phyloP scores from a whole-genome alignment of 106 monocot species.

The Dendrobium nobile region DNA sequence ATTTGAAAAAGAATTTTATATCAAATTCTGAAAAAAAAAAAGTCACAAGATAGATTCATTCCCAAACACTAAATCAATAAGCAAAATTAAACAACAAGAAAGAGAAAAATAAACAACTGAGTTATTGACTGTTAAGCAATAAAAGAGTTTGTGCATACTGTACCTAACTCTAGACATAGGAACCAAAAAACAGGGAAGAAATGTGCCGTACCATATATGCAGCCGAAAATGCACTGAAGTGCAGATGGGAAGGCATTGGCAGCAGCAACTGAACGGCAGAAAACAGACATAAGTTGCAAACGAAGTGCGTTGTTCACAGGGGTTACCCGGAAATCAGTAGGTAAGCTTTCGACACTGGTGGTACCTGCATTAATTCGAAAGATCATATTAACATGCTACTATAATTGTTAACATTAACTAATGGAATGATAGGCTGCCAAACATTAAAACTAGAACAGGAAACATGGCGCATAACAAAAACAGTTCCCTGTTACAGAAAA shows the following conservation, averaged over 20 bases:
- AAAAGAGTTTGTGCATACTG: neutral
- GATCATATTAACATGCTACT: neutral
- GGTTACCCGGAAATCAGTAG: conserved; percentile 51
- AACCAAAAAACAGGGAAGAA: neutral
- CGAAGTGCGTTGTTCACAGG: conserved; percentile 68
- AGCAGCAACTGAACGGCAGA: conserved; percentile 75
- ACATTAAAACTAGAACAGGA: neutral
- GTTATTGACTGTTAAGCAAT: neutral
- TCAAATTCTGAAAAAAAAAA: too few relatives aligned
- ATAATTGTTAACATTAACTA: neutral
- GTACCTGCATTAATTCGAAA: conserved; percentile 44
- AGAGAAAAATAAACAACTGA: too few relatives aligned
- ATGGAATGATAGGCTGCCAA: neutral
- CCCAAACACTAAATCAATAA: too few relatives aligned
- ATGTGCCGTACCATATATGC: conserved; percentile 68
- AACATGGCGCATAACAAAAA: neutral
- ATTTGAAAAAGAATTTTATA: too few relatives aligned
- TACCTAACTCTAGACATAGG: neutral
- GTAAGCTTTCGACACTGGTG: conserved; percentile 43
- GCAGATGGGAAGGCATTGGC: conserved; percentile 90
- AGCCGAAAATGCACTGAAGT: conserved; percentile 95
- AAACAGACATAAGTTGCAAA: conserved; percentile 77
- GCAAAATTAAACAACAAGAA: too few relatives aligned
- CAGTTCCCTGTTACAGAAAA: neutral
- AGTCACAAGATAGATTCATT: too few relatives aligned